A percentile compares a stretch with the other conserved stretches of the same genome.
Evolutionary conservation across 2,329 filamentous ascomycete species (phyloP).

Genomic region (Ascochyta fabae): DNA sequence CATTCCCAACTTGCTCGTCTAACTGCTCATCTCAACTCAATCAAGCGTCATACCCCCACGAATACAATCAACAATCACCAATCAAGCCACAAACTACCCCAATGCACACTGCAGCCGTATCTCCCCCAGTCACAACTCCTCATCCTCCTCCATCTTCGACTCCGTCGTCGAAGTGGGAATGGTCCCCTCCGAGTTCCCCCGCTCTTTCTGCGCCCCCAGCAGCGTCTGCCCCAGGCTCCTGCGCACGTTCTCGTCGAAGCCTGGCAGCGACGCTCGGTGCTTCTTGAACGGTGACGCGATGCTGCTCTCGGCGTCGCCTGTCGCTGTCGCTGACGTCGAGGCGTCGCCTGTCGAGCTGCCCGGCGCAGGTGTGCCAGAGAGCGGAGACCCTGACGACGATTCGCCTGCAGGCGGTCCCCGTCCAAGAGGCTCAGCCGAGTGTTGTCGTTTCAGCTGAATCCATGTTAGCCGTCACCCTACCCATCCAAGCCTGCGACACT

Average conservation of each 20-base stretch:
- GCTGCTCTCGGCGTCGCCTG: constrained; percentile 51
- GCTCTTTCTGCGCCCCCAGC: constrained; percentile 41
- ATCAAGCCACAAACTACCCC: constrained; percentile 13
- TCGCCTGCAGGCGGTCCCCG: constrained; percentile 32
- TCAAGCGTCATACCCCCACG: no score
- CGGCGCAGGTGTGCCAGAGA: constrained; percentile 26
- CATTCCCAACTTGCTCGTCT: no score
- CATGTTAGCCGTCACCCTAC: constrained; percentile 23
- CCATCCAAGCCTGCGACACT: constrained; percentile 27
- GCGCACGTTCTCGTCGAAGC: constrained; percentile 53
- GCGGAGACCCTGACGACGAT: constrained; percentile 31
- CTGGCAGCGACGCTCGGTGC: constrained; percentile 68
- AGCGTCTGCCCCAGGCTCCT: constrained; percentile 46
- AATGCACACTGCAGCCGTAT: constrained; percentile 34
- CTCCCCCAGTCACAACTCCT: constrained; percentile 52
- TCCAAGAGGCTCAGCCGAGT: constrained; percentile 73
- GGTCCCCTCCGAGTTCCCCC: constrained; percentile 41
- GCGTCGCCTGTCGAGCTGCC: constrained; percentile 25
- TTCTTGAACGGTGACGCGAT: constrained; percentile 79
- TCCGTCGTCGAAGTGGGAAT: constrained; percentile 33
- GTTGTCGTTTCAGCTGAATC: constrained; percentile 76
- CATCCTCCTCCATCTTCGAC: constrained; percentile 51
- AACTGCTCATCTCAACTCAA: no score
- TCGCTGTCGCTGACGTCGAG: constrained; percentile 38
- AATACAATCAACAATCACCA: no score